Conservation (phyloP, 805 yeast genomes). For the Pichia exigua region DNA sequence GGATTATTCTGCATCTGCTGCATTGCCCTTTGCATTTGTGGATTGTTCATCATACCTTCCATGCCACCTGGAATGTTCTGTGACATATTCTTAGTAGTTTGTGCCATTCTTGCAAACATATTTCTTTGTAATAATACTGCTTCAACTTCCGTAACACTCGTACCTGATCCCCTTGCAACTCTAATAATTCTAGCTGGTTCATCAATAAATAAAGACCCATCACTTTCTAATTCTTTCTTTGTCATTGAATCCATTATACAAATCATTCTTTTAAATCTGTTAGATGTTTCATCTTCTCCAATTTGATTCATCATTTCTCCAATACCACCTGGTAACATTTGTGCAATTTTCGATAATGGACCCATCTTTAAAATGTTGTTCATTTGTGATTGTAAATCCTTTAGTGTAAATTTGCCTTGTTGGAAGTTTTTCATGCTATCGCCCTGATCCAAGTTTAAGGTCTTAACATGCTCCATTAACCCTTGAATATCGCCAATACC, state of each 20-base stretch:
- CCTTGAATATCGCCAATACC: slow-evolving; percentile 97
- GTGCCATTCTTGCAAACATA: slow-evolving; percentile 93
- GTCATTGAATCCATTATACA: slow-evolving; percentile 96
- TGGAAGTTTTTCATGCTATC: slow-evolving; percentile 86
- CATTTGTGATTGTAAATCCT: slow-evolving; percentile 92
- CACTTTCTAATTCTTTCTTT: slow-evolving; percentile 79
- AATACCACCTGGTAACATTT: slow-evolving; percentile 91
- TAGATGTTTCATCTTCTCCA: slow-evolving; percentile 88
- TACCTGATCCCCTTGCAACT: slow-evolving; percentile 92
- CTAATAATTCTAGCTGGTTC: slow-evolving; percentile 83
- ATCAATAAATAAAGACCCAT: slow-evolving; percentile 70
- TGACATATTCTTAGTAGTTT: slow-evolving; percentile 50
- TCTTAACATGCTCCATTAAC: slow-evolving; percentile 86
- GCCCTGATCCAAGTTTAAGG: slow-evolving; percentile 80
- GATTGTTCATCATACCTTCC: slow-evolving; percentile 26
- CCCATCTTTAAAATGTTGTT: slow-evolving; percentile 95
- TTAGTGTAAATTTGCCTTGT: slow-evolving; percentile 87
- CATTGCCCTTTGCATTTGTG: slow-evolving; percentile 39
- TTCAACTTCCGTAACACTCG: slow-evolving; percentile 86
- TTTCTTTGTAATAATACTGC: slow-evolving; percentile 85
- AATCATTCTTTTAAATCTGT: slow-evolving; percentile 77
- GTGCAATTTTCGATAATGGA: slow-evolving; percentile 86
- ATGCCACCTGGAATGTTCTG: slow-evolving; percentile 38
- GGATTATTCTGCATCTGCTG: slow-evolving; percentile 63
- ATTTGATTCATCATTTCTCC: slow-evolving; percentile 76